Percentiles rank a stretch among this genome's conserved stretches.
phyloP scores from a whole-genome alignment of 768 basidiomycete genomes.

The Tubosaeta sp. region DNA sequence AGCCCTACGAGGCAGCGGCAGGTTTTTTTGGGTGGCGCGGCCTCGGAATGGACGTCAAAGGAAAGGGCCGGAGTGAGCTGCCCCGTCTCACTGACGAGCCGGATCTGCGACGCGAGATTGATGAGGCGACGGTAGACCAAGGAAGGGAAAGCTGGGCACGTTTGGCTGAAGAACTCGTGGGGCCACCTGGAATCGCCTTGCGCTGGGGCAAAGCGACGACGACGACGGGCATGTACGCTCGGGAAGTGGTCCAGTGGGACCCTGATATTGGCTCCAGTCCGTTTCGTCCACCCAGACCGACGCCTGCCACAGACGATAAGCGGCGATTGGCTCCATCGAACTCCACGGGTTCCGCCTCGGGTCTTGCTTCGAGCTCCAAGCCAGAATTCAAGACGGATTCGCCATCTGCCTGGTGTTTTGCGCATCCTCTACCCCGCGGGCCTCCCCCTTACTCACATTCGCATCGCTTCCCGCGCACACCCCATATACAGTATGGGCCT shows the following conservation, averaged over 20 bases:
- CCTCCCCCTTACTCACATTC: conserved; percentile 4
- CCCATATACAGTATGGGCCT: conserved; percentile 7
- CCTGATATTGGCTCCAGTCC: conserved; percentile 6
- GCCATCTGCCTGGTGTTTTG: conserved; percentile 8
- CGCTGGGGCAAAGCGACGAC: conserved; percentile 1
- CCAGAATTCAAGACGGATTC: conserved; percentile 10
- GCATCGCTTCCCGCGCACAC: conserved; percentile 13
- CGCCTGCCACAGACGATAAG: conserved; percentile 1
- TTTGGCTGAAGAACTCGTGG: conserved; percentile 19
- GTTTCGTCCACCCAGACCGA: not conserved
- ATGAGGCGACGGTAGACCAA: conserved; percentile 24
- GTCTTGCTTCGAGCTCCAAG: not conserved
- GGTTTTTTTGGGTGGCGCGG: conserved; percentile 30
- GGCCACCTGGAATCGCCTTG: conserved; percentile 11
- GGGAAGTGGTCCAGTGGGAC: conserved; percentile 11
- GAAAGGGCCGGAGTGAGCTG: not conserved
- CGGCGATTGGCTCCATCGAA: not conserved
- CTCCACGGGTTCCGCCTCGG: not conserved
- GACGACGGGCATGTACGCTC: not conserved
- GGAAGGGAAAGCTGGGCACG: conserved; percentile 19
- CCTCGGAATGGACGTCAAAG: conserved; percentile 12
- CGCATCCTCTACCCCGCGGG: conserved; percentile 2
- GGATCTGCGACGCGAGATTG: conserved; percentile 10
- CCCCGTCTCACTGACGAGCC: not conserved
- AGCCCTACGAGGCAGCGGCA: conserved; percentile 24